Conservation (phyloP, 768 basidiomycete genomes). For the Auriscalpium vulgare region DNA sequence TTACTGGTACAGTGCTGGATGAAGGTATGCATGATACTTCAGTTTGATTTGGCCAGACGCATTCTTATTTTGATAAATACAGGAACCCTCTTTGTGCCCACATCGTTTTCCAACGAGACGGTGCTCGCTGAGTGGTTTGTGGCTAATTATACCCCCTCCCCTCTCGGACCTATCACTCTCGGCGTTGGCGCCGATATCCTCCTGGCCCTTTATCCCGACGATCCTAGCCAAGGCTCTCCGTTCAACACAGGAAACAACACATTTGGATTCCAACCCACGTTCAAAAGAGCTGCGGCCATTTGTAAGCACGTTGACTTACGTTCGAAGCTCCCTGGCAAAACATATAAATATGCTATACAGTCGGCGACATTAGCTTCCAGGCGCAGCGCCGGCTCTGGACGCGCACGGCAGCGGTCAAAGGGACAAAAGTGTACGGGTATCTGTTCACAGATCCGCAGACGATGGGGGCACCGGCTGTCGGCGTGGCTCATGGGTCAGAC, state of each 20-base stretch:
- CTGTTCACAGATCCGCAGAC: conserved; percentile 33
- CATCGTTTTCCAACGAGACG: conserved; percentile 5
- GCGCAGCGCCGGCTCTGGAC: conserved; percentile 32
- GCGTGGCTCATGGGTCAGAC: conserved; percentile 16
- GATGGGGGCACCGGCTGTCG: neutral
- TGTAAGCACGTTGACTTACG: neutral
- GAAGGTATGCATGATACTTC: conserved; percentile 28
- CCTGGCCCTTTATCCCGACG: conserved; percentile 33
- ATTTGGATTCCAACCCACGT: conserved; percentile 32
- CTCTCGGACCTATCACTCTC: conserved; percentile 2
- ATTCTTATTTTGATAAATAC: neutral
- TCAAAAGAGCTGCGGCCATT: conserved; percentile 32
- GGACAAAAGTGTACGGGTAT: conserved; percentile 34
- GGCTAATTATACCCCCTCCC: conserved; percentile 11
- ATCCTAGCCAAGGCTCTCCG: conserved; percentile 36
- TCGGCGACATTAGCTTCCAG: conserved; percentile 33
- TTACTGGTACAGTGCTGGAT: conserved; percentile 36
- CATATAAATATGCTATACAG: conserved; percentile 3
- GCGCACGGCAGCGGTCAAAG: conserved; percentile 29
- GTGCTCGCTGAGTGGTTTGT: conserved; percentile 1
- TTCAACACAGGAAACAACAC: conserved; percentile 38
- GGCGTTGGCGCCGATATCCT: conserved; percentile 20
- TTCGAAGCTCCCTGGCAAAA: too few species aligned
- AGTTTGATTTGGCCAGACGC: neutral
- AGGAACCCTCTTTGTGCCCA: conserved; percentile 30